Conservation (phyloP, 2,329 filamentous ascomycete genomes). For the Phoma sp. region DNA sequence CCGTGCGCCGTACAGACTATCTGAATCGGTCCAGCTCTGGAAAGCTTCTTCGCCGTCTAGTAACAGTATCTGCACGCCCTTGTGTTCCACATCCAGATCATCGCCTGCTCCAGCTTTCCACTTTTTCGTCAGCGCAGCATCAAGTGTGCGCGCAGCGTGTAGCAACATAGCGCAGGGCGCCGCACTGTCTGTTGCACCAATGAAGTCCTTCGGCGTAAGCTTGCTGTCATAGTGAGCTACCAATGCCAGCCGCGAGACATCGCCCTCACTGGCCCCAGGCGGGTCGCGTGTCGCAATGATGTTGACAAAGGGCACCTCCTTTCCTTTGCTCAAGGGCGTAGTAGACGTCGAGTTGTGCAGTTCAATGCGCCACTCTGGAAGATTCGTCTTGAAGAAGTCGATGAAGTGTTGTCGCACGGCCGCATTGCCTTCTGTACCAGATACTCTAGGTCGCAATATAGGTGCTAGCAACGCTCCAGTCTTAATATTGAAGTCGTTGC, state of each 20-base stretch:
- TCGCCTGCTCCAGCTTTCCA: conserved; percentile 68
- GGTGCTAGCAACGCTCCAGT: conserved; percentile 80
- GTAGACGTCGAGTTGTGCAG: conserved; percentile 88
- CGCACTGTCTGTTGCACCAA: conserved; percentile 92
- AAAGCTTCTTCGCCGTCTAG: conserved; percentile 97
- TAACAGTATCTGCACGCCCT: conserved; percentile 87
- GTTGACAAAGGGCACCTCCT: conserved; percentile 83
- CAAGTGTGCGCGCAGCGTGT: conserved; percentile 82
- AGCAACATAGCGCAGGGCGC: conserved; percentile 94
- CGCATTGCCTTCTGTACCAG: conserved; percentile 80
- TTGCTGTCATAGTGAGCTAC: conserved; percentile 96
- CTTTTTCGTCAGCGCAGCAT: conserved; percentile 81
- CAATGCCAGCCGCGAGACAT: conserved; percentile 82
- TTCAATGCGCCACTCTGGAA: conserved; percentile 80
- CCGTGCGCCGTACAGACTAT: conserved; percentile 91
- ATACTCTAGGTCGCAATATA: conserved; percentile 85
- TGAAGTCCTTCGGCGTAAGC: conserved; percentile 80
- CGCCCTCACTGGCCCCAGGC: conserved; percentile 75
- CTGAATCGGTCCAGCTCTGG: conserved; percentile 75
- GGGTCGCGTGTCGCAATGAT: conserved; percentile 91
- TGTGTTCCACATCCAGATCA: conserved; percentile 69
- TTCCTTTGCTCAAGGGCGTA: conserved; percentile 78
- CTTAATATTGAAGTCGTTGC: conserved; percentile 80
- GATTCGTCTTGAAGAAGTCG: conserved; percentile 77
- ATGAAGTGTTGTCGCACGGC: conserved; percentile 83